phyloP scores from a whole-genome alignment of 1,284 basidiomycete species.

The Cutaneotrichosporon spelunceum region DNA sequence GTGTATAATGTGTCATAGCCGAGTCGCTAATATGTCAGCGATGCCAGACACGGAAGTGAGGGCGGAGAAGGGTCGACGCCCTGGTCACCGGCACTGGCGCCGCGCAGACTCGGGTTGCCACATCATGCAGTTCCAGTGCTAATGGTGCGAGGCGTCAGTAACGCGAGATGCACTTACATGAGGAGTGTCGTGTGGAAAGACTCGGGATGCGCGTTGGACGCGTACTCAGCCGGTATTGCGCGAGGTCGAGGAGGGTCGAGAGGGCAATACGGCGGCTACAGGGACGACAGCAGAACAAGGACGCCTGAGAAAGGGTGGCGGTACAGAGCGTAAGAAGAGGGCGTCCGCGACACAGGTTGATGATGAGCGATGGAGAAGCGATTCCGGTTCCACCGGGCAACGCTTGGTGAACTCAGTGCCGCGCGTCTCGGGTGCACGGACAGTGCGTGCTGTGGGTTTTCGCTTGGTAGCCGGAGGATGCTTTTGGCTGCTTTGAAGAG shows the following conservation, averaged over 20 bases:
- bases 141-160: background rate
- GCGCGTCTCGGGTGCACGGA: background rate
- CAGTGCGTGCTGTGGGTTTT: background rate
- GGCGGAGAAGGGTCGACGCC: background rate
- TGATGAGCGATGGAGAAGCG: background rate
- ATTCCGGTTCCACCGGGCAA: background rate
- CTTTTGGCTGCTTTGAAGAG: background rate
- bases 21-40: background rate
- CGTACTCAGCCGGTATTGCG: background rate
- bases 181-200: background rate
- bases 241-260: background rate
- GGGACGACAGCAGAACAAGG: background rate
- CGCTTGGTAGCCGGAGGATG: background rate
- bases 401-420: background rate
- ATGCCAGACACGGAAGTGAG: background rate
- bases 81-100: background rate
- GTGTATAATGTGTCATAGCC: constrained; percentile 3
- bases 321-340: background rate
- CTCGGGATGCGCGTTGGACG: background rate
- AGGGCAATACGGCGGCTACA: background rate
- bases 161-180: background rate
- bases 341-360: background rate
- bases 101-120: background rate
- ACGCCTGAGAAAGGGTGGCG: background rate
- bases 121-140: background rate